Evolutionary conservation across 129 eudicot genomes (phyloP).

Genomic region (Lonicera japonica): DNA sequence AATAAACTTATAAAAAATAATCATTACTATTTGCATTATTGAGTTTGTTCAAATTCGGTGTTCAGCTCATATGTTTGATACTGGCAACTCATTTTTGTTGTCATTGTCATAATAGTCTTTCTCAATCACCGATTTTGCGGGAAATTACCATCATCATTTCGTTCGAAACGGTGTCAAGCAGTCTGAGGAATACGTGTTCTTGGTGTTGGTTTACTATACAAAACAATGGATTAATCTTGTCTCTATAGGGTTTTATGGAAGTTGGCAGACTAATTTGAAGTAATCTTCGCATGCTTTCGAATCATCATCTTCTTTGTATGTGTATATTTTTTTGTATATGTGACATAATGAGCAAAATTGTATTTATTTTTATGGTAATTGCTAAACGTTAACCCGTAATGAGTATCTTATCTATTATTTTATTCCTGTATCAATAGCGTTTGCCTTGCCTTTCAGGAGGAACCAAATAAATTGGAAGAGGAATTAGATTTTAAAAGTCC

Average conservation of each 20-base stretch:
- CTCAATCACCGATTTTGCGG: too few relatives aligned
- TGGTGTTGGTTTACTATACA: not conserved
- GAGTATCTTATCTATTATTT: not conserved
- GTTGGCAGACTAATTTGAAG: not conserved
- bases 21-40: too few relatives aligned
- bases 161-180: not conserved
- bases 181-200: not conserved
- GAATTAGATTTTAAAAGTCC: constrained; percentile 31
- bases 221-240: not conserved
- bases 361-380: too few relatives aligned
- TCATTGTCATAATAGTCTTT: too few relatives aligned
- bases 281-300: not conserved
- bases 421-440: not conserved
- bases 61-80: too few relatives aligned
- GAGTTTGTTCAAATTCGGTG: too few relatives aligned
- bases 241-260: not conserved
- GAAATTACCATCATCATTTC: too few relatives aligned
- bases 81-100: too few relatives aligned
- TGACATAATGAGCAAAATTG: not conserved
- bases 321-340: not conserved
- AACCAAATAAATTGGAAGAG: constrained; percentile 31
- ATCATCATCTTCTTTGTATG: too few relatives aligned
- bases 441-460: constrained; percentile 42
- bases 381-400: not conserved
- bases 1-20: too few relatives aligned